A percentile compares a stretch with the other conserved stretches of the same genome.
Evolutionary conservation across 495 filamentous ascomycete species (phyloP).

Genomic region (Aspergillus incahuasiensis): DNA sequence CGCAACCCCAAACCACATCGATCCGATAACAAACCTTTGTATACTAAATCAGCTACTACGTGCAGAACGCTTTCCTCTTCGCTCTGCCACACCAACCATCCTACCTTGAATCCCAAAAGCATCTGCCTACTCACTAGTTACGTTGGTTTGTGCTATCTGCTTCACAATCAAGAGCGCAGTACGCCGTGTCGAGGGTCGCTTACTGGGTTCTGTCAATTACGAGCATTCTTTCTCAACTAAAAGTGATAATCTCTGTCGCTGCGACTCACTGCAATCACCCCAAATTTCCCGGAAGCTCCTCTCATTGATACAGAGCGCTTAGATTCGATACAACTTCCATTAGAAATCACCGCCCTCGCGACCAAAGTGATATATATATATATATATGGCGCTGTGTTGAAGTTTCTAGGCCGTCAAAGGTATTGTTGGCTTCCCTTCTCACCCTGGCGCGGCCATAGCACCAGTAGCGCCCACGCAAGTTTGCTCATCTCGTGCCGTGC

Average conservation of each 20-base stretch:
- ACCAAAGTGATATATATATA: constrained; percentile 24
- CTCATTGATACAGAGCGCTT: no score
- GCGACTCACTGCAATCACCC: no score
- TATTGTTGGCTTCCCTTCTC: constrained; percentile 27
- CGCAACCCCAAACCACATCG: no score
- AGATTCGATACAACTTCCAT: no score
- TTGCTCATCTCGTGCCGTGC: constrained; percentile 26
- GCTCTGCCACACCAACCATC: not conserved
- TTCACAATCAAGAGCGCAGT: not conserved
- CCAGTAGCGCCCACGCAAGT: constrained; percentile 15
- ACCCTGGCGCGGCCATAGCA: constrained; percentile 19
- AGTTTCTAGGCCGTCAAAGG: not conserved
- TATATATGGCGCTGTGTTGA: constrained; percentile 32
- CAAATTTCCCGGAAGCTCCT: no score
- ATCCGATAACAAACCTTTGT: not conserved
- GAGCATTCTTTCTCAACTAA: no score
- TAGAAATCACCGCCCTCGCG: not conserved
- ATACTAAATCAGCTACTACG: not conserved
- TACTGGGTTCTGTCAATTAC: no score
- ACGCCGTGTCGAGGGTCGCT: not conserved
- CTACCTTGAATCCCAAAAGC: not conserved
- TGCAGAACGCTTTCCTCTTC: not conserved
- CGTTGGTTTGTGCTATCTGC: not conserved
- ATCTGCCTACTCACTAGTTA: not conserved
- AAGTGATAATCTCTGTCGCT: no score